phyloP scores from a whole-genome alignment of 345 rosid genomes.

The Acer negundo region DNA sequence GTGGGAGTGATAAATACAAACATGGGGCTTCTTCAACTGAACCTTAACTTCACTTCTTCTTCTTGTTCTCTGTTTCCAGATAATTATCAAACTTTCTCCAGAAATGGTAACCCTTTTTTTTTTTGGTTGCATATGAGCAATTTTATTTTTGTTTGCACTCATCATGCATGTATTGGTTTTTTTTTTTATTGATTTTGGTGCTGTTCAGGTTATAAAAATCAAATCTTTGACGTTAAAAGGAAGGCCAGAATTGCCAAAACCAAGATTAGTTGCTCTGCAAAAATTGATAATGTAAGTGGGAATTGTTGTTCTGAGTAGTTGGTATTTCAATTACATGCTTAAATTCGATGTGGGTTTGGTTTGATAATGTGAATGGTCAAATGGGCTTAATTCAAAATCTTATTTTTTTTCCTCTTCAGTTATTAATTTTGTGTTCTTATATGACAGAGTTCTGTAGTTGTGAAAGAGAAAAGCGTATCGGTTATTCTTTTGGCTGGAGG shows the following conservation, averaged over 20 bases:
- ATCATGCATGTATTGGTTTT: background rate
- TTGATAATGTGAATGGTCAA: background rate
- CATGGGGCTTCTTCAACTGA: slow-evolving; percentile 39
- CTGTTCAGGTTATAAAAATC: slow-evolving; percentile 33
- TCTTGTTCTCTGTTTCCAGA: background rate
- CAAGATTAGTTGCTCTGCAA: slow-evolving; percentile 39
- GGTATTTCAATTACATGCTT: background rate
- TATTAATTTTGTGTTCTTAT: background rate
- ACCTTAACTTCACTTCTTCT: slow-evolving; percentile 27
- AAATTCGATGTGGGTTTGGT: background rate
- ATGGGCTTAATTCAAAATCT: background rate
- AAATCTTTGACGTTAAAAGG: slow-evolving; percentile 22
- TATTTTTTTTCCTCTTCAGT: background rate
- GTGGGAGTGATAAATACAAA: slow-evolving; percentile 2
- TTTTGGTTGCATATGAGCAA: background rate
- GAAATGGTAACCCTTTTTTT: background rate
- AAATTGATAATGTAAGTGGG: slow-evolving; percentile 43
- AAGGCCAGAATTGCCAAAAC: slow-evolving; percentile 19
- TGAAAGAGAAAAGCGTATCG: slow-evolving; percentile 73
- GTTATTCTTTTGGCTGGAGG: slow-evolving; percentile 94
- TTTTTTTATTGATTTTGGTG: slow-evolving; percentile 16
- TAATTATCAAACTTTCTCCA: slow-evolving; percentile 13
- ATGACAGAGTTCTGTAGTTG: slow-evolving; percentile 41
- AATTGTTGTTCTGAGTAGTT: background rate
- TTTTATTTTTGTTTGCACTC: background rate